phyloP scores from a whole-genome alignment of 805 yeast genomes.

The Jamesozyma piceae region DNA sequence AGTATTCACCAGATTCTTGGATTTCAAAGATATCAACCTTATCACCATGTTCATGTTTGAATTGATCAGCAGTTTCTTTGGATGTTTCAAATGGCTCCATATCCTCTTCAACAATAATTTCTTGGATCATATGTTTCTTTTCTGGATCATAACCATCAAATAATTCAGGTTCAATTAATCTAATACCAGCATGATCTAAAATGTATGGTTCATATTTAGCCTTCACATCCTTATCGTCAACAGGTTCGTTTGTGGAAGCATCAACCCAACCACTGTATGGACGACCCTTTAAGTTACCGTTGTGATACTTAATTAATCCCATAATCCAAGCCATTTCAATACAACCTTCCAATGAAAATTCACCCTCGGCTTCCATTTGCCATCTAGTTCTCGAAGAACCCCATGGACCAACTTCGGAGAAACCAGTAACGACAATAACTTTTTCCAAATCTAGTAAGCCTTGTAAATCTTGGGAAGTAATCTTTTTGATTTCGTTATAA shows the following conservation, averaged over 20 bases:
- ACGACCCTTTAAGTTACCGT: conserved; percentile 52
- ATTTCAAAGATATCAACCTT: conserved; percentile 85
- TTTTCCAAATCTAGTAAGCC: conserved; percentile 88
- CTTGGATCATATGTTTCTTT: conserved; percentile 88
- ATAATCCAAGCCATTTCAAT: conserved; percentile 99
- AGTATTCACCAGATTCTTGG: conserved; percentile 83
- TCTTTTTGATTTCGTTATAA: conserved; percentile 58
- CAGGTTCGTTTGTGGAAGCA: conserved; percentile 83
- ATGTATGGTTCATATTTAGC: conserved; percentile 81
- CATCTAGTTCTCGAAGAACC: conserved; percentile 98
- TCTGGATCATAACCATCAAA: conserved; percentile 91
- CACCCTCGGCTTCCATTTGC: conserved; percentile 97
- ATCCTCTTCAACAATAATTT: conserved; percentile 92
- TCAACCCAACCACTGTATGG: conserved; percentile 98
- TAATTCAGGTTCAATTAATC: conserved; percentile 92
- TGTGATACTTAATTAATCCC: conserved; percentile 94
- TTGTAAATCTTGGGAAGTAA: conserved; percentile 63
- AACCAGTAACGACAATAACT: conserved; percentile 93
- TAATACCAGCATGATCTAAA: conserved; percentile 90
- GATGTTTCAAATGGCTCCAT: conserved; percentile 93
- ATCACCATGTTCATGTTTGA: conserved; percentile 88
- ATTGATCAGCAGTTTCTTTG: conserved; percentile 90
- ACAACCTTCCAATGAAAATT: conserved; percentile 93
- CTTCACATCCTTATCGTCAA: conserved; percentile 91
- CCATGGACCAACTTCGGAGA: conserved; percentile 98